Base-by-base conservation (phyloP, 129 eudicot genomes). In the Smallanthus sonchifolius region DNA sequence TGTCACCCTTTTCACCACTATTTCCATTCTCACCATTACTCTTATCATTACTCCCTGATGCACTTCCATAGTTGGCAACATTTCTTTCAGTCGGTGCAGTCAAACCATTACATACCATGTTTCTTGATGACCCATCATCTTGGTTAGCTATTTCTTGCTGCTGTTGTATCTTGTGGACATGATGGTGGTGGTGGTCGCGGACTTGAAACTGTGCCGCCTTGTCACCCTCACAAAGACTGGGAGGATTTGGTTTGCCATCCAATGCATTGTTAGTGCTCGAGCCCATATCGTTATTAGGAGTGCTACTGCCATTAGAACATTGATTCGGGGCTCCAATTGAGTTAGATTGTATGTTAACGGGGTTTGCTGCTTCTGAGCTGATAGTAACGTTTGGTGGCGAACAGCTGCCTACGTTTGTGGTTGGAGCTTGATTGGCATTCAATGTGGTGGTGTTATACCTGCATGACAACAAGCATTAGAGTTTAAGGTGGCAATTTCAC, bases 371-470 rank as follows among this genome's bases (percentile, higher is more conserved):
- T 74, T 88, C 91, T 45, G 88, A 83, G 68, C 86, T 88, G 28
- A 75, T 64, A 49, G 79, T 75, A 66, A 75, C 67, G 70, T 83
- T 81, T 73, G 73, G 37, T 19, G 90, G 95, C 66, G 86, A 88
- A 60, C 90, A 88, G 77, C 95, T 88, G 72, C 90, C 95, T 16
- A 81, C 90, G 73, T 78, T 86, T 63, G 88, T 87, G 2, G 85
- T 79, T 70, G 83, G 90, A 48, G 88, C 73, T 75, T 74, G 88
- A 72, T 83, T 83, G 39, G 79, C 63, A 16, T 79, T 76, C 2
- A 84, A 78, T 47, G 81, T 82, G 69, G 76, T 24, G 30, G 0
- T 82, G 79, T 82, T 80, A 66, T 89, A 89, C 84, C 96, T 89
- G 79, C 75, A 72, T 65, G 66, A 51, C 38, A 77, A 62, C 2